Percentiles rank a stretch among this genome's conserved stretches.
Conservation (phyloP, 345 rosid species). For the Hibiscus mutabilis region DNA sequence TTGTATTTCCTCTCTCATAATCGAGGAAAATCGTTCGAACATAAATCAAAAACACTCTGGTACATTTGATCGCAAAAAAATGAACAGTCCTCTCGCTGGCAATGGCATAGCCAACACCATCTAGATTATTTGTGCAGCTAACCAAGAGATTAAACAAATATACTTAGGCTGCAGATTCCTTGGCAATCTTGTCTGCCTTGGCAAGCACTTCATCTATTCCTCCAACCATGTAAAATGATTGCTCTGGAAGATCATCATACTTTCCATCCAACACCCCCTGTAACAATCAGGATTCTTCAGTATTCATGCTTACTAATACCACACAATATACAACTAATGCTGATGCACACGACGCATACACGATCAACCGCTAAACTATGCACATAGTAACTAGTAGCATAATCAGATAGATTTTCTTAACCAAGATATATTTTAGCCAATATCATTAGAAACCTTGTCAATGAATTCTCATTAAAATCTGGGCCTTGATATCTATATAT, state of each 20-base stretch:
- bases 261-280: slow-evolving; percentile 88
- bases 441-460: background rate
- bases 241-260: slow-evolving; percentile 75
- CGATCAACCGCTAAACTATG: background rate
- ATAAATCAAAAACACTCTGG: slow-evolving; percentile 11
- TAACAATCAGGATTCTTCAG: background rate
- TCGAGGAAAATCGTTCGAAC: slow-evolving; percentile 16
- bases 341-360: background rate
- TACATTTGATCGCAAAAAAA: slow-evolving; percentile 10
- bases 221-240: slow-evolving; percentile 83
- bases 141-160: slow-evolving; percentile 12
- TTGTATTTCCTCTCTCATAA: slow-evolving; percentile 11
- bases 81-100: slow-evolving; percentile 22
- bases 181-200: slow-evolving; percentile 78
- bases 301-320: background rate
- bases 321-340: background rate
- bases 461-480: background rate
- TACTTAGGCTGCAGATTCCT: slow-evolving; percentile 47
- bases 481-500: background rate
- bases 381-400: background rate
- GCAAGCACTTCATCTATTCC: slow-evolving; percentile 83
- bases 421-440: background rate
- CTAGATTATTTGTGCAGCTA: slow-evolving; percentile 24
- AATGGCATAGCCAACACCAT: slow-evolving; percentile 27
- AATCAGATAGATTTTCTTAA: background rate